These are phyloP conservation scores for Trichomonascaceae sp. DNA, from an alignment of 1,139 yeast species.

Conservation along the genomic window DNA sequence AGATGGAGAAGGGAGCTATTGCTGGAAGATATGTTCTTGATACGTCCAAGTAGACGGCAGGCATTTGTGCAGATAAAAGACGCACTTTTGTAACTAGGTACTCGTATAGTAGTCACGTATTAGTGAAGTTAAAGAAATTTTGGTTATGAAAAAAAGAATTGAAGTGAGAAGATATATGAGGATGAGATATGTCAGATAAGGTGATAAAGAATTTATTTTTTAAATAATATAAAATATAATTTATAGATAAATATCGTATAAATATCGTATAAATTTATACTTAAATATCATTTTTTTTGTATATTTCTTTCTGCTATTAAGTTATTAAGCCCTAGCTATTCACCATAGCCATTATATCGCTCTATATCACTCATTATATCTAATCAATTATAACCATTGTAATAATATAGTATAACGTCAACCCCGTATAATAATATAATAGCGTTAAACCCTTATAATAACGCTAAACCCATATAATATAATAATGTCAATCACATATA, in stretches of 20 bases:
- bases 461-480: too few relatives aligned
- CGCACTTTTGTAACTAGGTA: not conserved
- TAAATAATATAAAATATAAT: not conserved
- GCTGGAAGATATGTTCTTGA: slow-evolving; percentile 71
- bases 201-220: too few relatives aligned
- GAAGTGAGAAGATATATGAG: too few relatives aligned
- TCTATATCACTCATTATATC: not conserved
- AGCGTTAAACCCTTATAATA: not conserved
- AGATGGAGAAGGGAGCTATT: slow-evolving; percentile 67
- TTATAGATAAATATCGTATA: not conserved
- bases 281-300: not conserved
- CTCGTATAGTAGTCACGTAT: not conserved
- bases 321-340: too few relatives aligned
- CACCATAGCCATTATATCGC: not conserved
- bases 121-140: not conserved
- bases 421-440: too few relatives aligned
- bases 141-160: too few relatives aligned
- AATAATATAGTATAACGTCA: too few relatives aligned
- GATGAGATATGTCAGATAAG: too few relatives aligned
- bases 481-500: too few relatives aligned
- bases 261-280: too few relatives aligned
- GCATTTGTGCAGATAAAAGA: not conserved
- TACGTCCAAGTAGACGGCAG: slow-evolving; percentile 34
- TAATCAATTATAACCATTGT: not conserved
- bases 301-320: too few relatives aligned